Base-by-base conservation (phyloP, 495 filamentous ascomycete species). In the Annulohypoxylon nitens region DNA sequence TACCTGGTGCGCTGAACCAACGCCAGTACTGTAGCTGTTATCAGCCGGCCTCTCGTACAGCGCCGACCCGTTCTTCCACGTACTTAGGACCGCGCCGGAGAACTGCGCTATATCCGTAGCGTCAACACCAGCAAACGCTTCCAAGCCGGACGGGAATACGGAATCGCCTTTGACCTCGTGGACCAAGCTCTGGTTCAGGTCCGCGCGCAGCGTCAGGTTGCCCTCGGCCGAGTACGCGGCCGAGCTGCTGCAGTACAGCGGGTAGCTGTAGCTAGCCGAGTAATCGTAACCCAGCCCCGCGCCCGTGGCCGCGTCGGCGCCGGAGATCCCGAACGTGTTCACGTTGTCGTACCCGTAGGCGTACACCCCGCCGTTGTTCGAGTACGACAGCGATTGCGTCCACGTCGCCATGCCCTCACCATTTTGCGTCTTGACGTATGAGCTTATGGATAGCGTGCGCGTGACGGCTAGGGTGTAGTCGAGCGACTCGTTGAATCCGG, bases 261-360 rank as follows among this genome's bases (percentile, higher is more conserved):
- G 92, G 72, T 93, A 94, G 8, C 74, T 74, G 80, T 92, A 94
- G 4, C 74, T 81, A 9, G 84, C 73, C 26, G 77, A 62, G 75
- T 86, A 86, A 26, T 16, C 72, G 8, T 60, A 59, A 1, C 20
- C 54, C 4, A 69, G 63, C 20, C 57, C 83, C 2, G 79, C 75
- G 2, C 79, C 82, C 0, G 83, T 84, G 12, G 86, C 86, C n/a
- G 76, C 61, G 61, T 91, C 90, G 2, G 72, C 76, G 30, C 92
- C 93, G 0, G 79, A 76, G 2, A 91, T 93, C 41, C 72, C 77
- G 72, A 94, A 89, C 25, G 82, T 83, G 70, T 89, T 95, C 55
- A 85, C 57, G 74, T 93, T 90, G 54, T 86, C 82, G 61, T 86
- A 86, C 11, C 92, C 92, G 53, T 84, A 77, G 30, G 81, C 80